These are phyloP conservation scores for Chalciporus chontae DNA, from an alignment of 768 basidiomycete species.

Conservation along the genomic window DNA sequence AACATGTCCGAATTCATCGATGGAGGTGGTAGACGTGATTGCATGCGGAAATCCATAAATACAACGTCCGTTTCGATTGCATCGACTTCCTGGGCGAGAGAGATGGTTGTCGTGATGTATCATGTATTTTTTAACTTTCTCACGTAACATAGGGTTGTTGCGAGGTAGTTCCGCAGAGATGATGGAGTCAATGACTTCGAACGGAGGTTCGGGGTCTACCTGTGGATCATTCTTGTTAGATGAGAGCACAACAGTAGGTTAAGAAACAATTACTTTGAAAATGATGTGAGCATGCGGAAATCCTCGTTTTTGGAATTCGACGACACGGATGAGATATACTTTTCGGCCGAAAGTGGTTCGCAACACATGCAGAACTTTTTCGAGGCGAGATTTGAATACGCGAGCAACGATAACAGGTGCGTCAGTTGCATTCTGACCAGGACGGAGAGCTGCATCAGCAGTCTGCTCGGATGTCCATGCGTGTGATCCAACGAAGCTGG, in stretches of 20 bases:
- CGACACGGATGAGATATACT: constrained; percentile 30
- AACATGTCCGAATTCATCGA: too few relatives aligned
- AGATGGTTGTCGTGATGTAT: neutral
- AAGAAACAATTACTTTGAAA: constrained; percentile 16
- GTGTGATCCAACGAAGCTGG: constrained; percentile 31
- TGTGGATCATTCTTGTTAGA: too few relatives aligned
- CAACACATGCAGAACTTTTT: constrained; percentile 24
- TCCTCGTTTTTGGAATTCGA: constrained; percentile 43
- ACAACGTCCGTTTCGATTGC: neutral
- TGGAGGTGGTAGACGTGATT: too few relatives aligned
- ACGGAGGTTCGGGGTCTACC: neutral
- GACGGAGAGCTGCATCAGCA: constrained; percentile 31
- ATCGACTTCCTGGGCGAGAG: neutral
- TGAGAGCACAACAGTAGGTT: too few relatives aligned
- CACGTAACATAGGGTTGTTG: neutral
- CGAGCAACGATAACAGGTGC: constrained; percentile 33
- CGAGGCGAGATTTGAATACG: constrained; percentile 35
- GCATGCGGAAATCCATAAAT: constrained; percentile 1
- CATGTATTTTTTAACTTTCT: neutral
- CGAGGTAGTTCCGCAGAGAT: neutral
- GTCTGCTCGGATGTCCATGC: constrained; percentile 39
- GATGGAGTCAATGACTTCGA: neutral
- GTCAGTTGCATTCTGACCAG: constrained; percentile 35
- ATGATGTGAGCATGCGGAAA: constrained; percentile 42
- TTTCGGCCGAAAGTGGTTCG: constrained; percentile 27